phyloP scores from a whole-genome alignment of 345 rosid genomes.

The Luvunga scandens region DNA sequence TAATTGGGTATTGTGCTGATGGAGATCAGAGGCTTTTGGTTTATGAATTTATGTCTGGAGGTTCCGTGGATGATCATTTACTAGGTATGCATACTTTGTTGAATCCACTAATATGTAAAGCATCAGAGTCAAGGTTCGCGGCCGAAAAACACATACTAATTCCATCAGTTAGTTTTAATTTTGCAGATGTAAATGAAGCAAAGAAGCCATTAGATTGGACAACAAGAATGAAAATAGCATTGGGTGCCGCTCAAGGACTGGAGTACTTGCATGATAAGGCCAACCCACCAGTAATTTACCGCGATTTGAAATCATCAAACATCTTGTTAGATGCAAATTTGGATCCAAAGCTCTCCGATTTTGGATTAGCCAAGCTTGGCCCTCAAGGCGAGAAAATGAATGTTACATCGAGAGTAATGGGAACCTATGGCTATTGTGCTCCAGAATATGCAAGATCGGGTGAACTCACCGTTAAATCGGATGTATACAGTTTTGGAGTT shows the following conservation, averaged over 20 bases:
- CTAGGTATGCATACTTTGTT: conserved; percentile 33
- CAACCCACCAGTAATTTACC: conserved; percentile 51
- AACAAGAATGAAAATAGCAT: conserved; percentile 58
- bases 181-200: conserved; percentile 34
- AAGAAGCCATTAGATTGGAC: conserved; percentile 50
- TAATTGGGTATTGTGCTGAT: conserved; percentile 72
- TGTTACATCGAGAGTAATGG: conserved; percentile 53
- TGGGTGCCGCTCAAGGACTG: conserved; percentile 62
- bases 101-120: neutral
- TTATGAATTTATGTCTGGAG: conserved; percentile 48
- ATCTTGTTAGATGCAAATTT: conserved; percentile 51
- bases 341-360: conserved; percentile 57
- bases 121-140: neutral
- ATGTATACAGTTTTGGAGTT: conserved; percentile 82
- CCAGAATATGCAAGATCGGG: conserved; percentile 71
- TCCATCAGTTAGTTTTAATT: neutral
- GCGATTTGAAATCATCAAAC: conserved; percentile 66
- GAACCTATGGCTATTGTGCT: conserved; percentile 74
- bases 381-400: conserved; percentile 38
- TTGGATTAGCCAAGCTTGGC: conserved; percentile 54
- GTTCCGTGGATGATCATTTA: conserved; percentile 53
- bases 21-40: conserved; percentile 78
- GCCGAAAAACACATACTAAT: neutral
- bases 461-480: conserved; percentile 52
- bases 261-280: conserved; percentile 59